Conservation (phyloP, 768 basidiomycete genomes). For the Kwoniella sp. region DNA sequence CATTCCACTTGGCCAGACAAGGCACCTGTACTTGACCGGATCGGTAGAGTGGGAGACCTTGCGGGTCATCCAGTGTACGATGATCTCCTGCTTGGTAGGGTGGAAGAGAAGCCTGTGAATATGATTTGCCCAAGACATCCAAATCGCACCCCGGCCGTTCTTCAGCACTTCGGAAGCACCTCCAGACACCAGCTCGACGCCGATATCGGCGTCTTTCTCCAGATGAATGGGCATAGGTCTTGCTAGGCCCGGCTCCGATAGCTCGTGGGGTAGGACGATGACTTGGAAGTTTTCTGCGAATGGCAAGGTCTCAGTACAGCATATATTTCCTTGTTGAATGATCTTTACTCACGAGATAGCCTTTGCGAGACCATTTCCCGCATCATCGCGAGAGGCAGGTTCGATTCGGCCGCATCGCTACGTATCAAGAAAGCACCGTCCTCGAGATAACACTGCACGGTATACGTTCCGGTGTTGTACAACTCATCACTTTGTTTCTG, state of each 20-base stretch:
- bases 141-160: slow-evolving; percentile 67
- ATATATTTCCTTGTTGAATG: too few relatives aligned
- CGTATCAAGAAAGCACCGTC: slow-evolving; percentile 85
- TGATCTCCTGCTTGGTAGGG: slow-evolving; percentile 72
- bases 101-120: slow-evolving; percentile 90
- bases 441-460: slow-evolving; percentile 79
- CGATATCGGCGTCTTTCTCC: slow-evolving; percentile 25
- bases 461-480: slow-evolving; percentile 83
- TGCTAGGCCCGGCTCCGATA: slow-evolving; percentile 17
- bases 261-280: slow-evolving; percentile 61
- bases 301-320: too few relatives aligned
- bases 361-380: slow-evolving; percentile 90
- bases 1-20: slow-evolving; percentile 91
- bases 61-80: slow-evolving; percentile 81
- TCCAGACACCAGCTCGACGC: slow-evolving; percentile 34
- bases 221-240: slow-evolving; percentile 26
- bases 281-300: slow-evolving; percentile 87
- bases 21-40: slow-evolving; percentile 76
- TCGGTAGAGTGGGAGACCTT: slow-evolving; percentile 60
- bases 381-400: slow-evolving; percentile 60
- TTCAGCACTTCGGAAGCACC: slow-evolving; percentile 56
- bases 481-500: slow-evolving; percentile 68
- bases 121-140: slow-evolving; percentile 91
- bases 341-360: slow-evolving; percentile 60
- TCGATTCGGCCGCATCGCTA: slow-evolving; percentile 56